These are phyloP conservation scores for Circinella minor DNA, from an alignment of 371 early-diverging fungal species.

Conservation along the genomic window DNA sequence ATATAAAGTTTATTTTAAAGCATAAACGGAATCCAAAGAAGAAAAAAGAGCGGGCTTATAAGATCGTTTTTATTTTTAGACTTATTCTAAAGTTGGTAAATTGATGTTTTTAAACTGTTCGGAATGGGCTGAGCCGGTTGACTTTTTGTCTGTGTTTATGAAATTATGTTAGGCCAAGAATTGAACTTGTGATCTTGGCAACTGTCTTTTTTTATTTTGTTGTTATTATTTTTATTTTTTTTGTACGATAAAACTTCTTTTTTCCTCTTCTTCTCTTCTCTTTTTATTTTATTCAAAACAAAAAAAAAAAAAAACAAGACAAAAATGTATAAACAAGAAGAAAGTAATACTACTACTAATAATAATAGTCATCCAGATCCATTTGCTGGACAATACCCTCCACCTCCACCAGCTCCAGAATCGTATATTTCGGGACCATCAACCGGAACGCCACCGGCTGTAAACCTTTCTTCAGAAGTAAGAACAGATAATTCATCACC, in stretches of 20 bases:
- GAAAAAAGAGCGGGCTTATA: neutral
- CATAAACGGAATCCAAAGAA: neutral
- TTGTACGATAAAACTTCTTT: conserved; percentile 5
- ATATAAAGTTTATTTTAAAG: neutral
- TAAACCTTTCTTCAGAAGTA: neutral
- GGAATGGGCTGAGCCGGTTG: neutral
- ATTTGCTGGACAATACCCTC: conserved; percentile 31
- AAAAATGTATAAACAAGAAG: too few species aligned
- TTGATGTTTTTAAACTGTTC: neutral
- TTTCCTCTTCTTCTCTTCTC: neutral
- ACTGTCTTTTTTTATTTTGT: conserved; percentile 1
- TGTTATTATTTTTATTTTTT: neutral
- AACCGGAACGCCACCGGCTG: neutral
- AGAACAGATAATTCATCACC: neutral
- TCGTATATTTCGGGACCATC: neutral
- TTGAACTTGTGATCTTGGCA: conserved; percentile 1
- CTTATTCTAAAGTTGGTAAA: conserved; percentile 2
- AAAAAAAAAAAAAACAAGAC: too few species aligned
- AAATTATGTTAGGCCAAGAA: neutral
- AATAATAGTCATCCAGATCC: conserved; percentile 20
- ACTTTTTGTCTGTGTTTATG: neutral
- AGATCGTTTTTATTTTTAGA: conserved; percentile 6
- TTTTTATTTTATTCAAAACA: neutral
- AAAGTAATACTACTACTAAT: neutral
- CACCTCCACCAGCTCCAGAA: conserved; percentile 18